Base-by-base conservation (phyloP, 2,329 filamentous ascomycete species). In the Drechslerella stenobrocha region DNA sequence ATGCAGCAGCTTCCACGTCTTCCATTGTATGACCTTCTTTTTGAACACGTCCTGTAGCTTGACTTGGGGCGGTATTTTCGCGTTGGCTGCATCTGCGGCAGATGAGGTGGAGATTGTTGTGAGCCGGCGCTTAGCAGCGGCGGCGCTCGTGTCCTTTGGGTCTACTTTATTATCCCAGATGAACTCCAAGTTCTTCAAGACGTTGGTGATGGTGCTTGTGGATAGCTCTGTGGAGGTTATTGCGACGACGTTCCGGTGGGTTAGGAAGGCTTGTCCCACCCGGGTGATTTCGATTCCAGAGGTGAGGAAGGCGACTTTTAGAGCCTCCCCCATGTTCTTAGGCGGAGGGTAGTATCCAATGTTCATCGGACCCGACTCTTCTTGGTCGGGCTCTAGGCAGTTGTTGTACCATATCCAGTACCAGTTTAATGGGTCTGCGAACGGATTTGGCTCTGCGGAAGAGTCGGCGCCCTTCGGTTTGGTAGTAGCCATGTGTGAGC, bases 341-440 rank as follows among this genome's bases (percentile, higher is more conserved):
- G 51, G 26, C 20, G 35, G 37, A 30, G 24, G 26, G 37, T 34
- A 22, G 37, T 44, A 20, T 11, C 6, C 11, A 1, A 15, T 23
- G 42, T 2, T 44, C 40, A 35, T 32, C n/a, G 37, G 37, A 7
- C 37, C 51, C 15, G 20, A 9, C 20, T 4, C 20, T 3, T 55
- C 24, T 13, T 23, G 24, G 23, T 34, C 42, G 24, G 13, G 44
- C 22, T 22, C 7, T 26, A 47, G 24, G 22, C 44, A 47, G 22
- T 47, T 47, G 44, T 47, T 47, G 13, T 57, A 48, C 30, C 37
- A n/a, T 18, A 42, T 42, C 37, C 37, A 42, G 15, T 42, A 42
- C 37, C 37, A 42, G 15, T 42, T 42, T 2, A 42, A 18, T 18
- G 37, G 37, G 37, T 42, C 37, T 42, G 37, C 37, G 37, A 42